A percentile compares a stretch with the other conserved stretches of the same genome.
phyloP scores from a whole-genome alignment of 305 asterid genomes.

The Fraxinus baroniana region DNA sequence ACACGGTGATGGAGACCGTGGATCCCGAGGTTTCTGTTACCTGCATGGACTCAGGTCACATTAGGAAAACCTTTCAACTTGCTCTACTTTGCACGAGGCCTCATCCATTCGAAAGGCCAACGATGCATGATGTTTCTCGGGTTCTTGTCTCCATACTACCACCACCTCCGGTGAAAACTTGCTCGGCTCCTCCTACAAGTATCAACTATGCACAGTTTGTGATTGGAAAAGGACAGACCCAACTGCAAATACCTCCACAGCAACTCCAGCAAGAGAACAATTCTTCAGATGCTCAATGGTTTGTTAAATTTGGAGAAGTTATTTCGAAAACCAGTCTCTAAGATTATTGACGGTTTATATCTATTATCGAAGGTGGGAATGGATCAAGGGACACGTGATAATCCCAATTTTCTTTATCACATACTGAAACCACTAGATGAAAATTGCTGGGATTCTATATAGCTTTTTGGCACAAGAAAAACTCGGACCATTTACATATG shows the following conservation, averaged over 20 bases:
- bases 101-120: constrained; percentile 74
- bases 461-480: not conserved
- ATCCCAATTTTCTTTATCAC: not conserved
- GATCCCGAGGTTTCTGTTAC: constrained; percentile 90
- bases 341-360: constrained; percentile 12
- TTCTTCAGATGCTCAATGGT: constrained; percentile 87
- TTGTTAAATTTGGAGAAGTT: constrained; percentile 78
- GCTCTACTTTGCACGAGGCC: constrained; percentile 86
- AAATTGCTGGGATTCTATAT: not conserved
- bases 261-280: constrained; percentile 36
- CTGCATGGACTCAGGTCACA: constrained; percentile 66
- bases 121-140: constrained; percentile 83
- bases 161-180: constrained; percentile 49
- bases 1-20: constrained; percentile 89
- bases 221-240: constrained; percentile 48
- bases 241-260: constrained; percentile 26
- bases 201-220: constrained; percentile 57
- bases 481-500: not conserved
- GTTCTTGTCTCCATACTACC: constrained; percentile 72
- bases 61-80: constrained; percentile 77
- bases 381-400: not conserved
- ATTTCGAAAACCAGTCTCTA: constrained; percentile 73
- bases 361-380: not conserved
- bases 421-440: not conserved
- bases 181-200: constrained; percentile 35